Percentiles rank a stretch among this genome's conserved stretches.
Conservation (phyloP, 1,284 basidiomycete genomes). For the Apiotrichum gamsii region DNA sequence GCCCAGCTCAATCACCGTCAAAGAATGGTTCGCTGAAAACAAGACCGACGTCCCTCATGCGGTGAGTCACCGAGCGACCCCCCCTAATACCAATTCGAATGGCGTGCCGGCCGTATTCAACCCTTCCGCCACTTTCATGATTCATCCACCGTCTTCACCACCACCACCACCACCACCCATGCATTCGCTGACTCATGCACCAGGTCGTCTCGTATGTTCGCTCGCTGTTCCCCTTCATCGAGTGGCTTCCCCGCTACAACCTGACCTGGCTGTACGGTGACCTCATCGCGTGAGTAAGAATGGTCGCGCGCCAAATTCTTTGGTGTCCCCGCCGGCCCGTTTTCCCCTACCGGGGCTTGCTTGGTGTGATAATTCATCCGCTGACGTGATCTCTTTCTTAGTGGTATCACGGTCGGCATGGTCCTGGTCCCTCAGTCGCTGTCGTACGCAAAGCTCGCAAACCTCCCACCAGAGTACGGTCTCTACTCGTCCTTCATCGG, state of each 20-base stretch:
- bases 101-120: too few species aligned
- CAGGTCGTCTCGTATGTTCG: constrained; percentile 59
- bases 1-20: constrained; percentile 33
- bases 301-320: too few species aligned
- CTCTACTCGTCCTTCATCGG: constrained; percentile 94
- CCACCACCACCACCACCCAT: not conserved
- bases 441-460: constrained; percentile 67
- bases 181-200: not conserved
- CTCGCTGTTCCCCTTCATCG: constrained; percentile 72
- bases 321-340: too few species aligned
- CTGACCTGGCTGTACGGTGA: constrained; percentile 55
- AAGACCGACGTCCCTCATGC: constrained; percentile 19
- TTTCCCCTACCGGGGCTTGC: too few species aligned
- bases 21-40: constrained; percentile 25
- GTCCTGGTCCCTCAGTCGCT: constrained; percentile 77
- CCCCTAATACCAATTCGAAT: not conserved
- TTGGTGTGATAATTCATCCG: not conserved
- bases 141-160: not conserved
- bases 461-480: constrained; percentile 78
- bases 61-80: constrained; percentile 26
- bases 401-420: constrained; percentile 77
- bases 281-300: constrained; percentile 61
- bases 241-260: constrained; percentile 77
- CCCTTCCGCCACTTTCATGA: not conserved
- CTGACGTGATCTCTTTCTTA: constrained; percentile 14